Evolutionary conservation across 2,329 filamentous ascomycete species (phyloP).

Genomic region (Emydomyces testavorans): DNA sequence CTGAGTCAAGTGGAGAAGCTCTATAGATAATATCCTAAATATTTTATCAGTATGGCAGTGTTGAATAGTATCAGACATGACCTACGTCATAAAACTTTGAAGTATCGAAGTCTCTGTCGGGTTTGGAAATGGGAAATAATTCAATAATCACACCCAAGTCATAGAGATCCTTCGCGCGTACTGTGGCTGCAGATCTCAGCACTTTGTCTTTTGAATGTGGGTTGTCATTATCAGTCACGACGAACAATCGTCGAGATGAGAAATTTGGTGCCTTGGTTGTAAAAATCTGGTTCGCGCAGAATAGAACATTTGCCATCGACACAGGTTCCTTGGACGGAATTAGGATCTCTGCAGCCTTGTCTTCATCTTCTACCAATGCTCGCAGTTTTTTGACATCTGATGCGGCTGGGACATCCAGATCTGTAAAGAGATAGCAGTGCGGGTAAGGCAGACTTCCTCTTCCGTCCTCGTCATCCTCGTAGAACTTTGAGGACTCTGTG

Average conservation of each 20-base stretch:
- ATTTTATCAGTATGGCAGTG: conserved; percentile 17
- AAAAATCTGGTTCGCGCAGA: conserved; percentile 93
- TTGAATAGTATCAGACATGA: background rate
- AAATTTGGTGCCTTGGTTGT: conserved; percentile 93
- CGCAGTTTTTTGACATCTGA: conserved; percentile 74
- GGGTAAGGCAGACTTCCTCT: conserved; percentile 58
- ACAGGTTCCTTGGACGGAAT: conserved; percentile 57
- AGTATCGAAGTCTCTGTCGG: conserved; percentile 63
- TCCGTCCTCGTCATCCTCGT: conserved; percentile 50
- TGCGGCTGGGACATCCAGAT: conserved; percentile 77
- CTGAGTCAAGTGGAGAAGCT: conserved; percentile 56
- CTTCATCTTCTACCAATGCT: conserved; percentile 64
- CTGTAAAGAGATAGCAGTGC: conserved; percentile 81
- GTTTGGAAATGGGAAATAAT: conserved; percentile 72
- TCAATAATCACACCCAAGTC: conserved; percentile 87
- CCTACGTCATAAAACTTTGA: conserved; percentile 81
- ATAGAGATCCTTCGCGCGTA: conserved; percentile 87
- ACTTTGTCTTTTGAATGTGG: conserved; percentile 65
- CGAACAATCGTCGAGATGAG: conserved; percentile 80
- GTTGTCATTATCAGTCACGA: conserved; percentile 88
- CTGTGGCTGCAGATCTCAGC: conserved; percentile 62
- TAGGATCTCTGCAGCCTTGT: conserved; percentile 57
- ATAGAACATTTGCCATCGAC: conserved; percentile 79
- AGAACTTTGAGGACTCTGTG: conserved; percentile 71
- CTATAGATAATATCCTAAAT: conserved; percentile 79